These are phyloP conservation scores for Hibiscus mutabilis DNA, from an alignment of 345 rosid genomes.

Conservation along the genomic window DNA sequence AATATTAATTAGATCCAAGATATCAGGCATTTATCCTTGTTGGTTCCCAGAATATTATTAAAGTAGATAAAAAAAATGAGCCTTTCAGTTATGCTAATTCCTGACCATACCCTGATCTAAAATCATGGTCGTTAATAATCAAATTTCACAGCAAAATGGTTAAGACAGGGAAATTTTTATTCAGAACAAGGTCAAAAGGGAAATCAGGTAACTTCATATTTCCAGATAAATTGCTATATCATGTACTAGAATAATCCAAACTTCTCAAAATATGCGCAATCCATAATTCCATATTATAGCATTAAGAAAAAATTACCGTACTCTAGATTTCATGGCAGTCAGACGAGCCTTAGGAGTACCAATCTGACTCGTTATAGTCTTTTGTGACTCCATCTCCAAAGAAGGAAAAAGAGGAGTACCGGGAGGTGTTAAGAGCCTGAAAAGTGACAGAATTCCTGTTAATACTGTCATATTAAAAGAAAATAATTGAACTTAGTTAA, in stretches of 20 bases:
- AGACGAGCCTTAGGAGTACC: slow-evolving; percentile 57
- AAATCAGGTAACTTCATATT: neutral
- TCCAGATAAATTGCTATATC: neutral
- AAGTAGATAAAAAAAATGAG: neutral
- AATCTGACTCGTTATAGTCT: slow-evolving; percentile 61
- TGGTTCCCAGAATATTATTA: neutral
- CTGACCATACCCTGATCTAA: neutral
- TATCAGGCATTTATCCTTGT: neutral
- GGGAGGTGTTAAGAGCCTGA: slow-evolving; percentile 93
- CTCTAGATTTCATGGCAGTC: slow-evolving; percentile 68
- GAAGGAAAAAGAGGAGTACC: slow-evolving; percentile 98
- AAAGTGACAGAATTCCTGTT: slow-evolving; percentile 15
- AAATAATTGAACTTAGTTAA: neutral
- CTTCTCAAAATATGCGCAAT: slow-evolving; percentile 2
- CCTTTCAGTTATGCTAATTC: neutral
- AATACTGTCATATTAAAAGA: slow-evolving; percentile 5
- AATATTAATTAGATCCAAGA: neutral
- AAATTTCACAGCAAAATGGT: slow-evolving; percentile 5
- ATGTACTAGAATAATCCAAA: slow-evolving; percentile 1
- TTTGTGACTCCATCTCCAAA: slow-evolving; percentile 85
- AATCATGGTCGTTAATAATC: slow-evolving; percentile 1
- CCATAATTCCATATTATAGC: slow-evolving; percentile 3
- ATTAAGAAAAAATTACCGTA: slow-evolving; percentile 29
- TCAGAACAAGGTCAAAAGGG: neutral
- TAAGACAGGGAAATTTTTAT: neutral